Evolutionary conservation across 148 eudicot genomes (phyloP).

Genomic region (Chenopodium berlandieri): DNA sequence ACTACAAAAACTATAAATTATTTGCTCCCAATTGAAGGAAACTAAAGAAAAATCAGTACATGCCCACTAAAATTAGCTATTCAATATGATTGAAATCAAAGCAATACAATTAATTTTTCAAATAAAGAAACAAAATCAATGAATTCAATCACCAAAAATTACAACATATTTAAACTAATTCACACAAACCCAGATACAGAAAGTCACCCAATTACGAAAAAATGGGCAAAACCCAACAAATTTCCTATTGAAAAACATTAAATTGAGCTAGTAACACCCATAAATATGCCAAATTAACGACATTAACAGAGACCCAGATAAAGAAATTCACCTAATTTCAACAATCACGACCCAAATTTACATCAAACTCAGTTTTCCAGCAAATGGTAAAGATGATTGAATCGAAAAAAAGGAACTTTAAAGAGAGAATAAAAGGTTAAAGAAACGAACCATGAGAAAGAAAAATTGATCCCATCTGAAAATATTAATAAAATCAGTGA

Average conservation of each 20-base stretch:
- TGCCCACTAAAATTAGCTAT: no score
- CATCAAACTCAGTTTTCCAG: neutral
- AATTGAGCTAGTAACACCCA: neutral
- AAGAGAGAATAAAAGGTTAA: neutral
- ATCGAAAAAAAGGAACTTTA: neutral
- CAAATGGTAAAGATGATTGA: neutral
- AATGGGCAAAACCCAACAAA: neutral
- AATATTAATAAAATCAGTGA: no score
- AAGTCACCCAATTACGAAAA: neutral
- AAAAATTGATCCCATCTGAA: conserved; percentile 21
- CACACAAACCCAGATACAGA: neutral
- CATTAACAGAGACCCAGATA: conserved; percentile 23
- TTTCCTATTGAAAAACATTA: neutral
- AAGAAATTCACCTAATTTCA: conserved; percentile 20
- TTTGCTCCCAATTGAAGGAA: no score
- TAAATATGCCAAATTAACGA: neutral
- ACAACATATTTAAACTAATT: neutral
- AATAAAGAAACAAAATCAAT: neutral
- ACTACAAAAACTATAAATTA: neutral
- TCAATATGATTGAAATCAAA: no score
- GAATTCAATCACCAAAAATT: neutral
- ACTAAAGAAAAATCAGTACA: no score
- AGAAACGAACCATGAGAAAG: conserved; percentile 20
- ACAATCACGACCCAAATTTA: neutral
- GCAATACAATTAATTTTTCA: neutral